Evolutionary conservation across 495 filamentous ascomycete species (phyloP).

Genomic region (Daldinia bambusicola): DNA sequence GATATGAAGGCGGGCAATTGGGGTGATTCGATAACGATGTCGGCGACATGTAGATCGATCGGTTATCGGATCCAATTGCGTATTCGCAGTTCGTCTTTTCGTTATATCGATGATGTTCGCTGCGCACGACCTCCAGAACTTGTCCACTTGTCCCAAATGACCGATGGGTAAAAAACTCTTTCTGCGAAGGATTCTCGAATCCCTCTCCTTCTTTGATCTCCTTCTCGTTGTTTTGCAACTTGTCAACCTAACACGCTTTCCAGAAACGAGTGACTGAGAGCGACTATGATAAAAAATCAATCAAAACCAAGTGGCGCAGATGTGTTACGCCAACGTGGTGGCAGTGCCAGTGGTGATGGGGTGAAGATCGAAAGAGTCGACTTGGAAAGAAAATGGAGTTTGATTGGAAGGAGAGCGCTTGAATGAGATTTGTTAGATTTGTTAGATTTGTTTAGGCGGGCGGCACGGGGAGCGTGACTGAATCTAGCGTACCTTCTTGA

Average conservation of each 20-base stretch:
- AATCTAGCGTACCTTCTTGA: slow-evolving; percentile 6
- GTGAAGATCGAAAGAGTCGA: slow-evolving; percentile 40
- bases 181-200: background rate
- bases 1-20: slow-evolving; percentile 28
- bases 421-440: slow-evolving; percentile 29
- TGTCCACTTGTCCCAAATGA: background rate
- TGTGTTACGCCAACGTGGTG: slow-evolving; percentile 34
- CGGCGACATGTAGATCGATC: slow-evolving; percentile 42
- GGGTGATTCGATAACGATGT: slow-evolving; percentile 21
- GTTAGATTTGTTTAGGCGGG: slow-evolving; percentile 32
- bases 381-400: slow-evolving; percentile 12
- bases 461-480: slow-evolving; percentile 31
- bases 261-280: slow-evolving; percentile 44
- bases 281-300: slow-evolving; percentile 24
- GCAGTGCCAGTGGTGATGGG: slow-evolving; percentile 41
- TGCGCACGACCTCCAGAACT: background rate
- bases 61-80: background rate
- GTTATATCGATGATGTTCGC: slow-evolving; percentile 20
- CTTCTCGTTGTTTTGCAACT: slow-evolving; percentile 8
- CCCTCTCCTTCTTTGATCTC: slow-evolving; percentile 1
- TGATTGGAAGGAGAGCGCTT: slow-evolving; percentile 33
- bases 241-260: slow-evolving; percentile 39
- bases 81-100: background rate
- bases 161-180: slow-evolving; percentile 18
- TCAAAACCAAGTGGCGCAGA: slow-evolving; percentile 27